Evolutionary conservation across 2,329 filamentous ascomycete species (phyloP), one percentile per base, ranked within the genome.

Genomic region (Trichoderma atrobrunneum): DNA sequence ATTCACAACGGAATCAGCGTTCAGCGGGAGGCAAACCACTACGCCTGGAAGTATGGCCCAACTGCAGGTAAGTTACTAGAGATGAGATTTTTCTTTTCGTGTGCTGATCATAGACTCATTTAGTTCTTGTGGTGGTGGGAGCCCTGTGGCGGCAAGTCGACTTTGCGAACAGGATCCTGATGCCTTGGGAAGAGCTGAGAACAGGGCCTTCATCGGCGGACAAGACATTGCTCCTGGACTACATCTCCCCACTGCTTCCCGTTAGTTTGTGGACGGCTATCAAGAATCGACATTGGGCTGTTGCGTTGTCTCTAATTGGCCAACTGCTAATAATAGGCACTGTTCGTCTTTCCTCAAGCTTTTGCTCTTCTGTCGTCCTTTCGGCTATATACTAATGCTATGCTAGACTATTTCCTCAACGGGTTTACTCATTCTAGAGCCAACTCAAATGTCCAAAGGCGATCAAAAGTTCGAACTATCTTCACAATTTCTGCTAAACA

Each of bases 141-240:
- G 39, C 67, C 32, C 5, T 70, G 4, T 70, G 67, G 67, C 57
- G 67, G 57, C 67, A 70, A 12, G 67, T 70, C 0, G 67, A 70
- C 18, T 70, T 62, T 36, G 57, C 57, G 6, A 70, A 70, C 28
- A 70, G 62, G 21, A 62, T 60, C 16, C 5, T 70, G 28, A 62
- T 48, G 39, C 67, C 67, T n/a, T 70, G 67, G 67, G 56, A 70
- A 36, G 67, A 70, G 28, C 67, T 70, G 2, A 54, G 59, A 26
- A 39, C 28, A 2, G 67, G 67, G 16, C 57, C 67, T 12, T 54
- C 67, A 2, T 62, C 67, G 21, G 67, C 67, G 3, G 57, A 70
- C 21, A 72, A 61, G 63, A 68, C 70, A n/a, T 26, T 72, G 18
- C 54, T 72, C 5, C n/a, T 72, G 14, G 70, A 72, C 30, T 72